Percentiles rank a stretch among this genome's conserved stretches.
Evolutionary conservation across 257 asterid genomes (phyloP).

Genomic region (Nyctanthes arbortristis): DNA sequence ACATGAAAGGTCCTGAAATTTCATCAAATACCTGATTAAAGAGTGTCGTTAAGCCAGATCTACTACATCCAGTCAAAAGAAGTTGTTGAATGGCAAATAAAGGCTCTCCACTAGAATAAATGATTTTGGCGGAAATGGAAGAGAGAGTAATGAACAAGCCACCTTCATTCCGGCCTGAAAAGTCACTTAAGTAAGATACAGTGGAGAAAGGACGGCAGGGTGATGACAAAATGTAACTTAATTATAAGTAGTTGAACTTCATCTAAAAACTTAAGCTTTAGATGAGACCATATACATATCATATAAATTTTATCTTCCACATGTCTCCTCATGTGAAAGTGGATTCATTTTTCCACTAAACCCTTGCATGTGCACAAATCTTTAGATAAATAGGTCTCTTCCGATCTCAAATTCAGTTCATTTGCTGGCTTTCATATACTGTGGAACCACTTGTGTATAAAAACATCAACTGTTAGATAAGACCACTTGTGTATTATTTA

Average conservation of each 20-base stretch:
- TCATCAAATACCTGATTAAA: slow-evolving; percentile 18
- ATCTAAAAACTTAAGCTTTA: too few relatives aligned
- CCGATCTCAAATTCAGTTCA: too few relatives aligned
- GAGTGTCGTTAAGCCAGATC: slow-evolving; percentile 30
- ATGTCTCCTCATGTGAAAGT: too few relatives aligned
- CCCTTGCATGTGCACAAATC: too few relatives aligned
- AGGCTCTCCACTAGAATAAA: slow-evolving; percentile 44
- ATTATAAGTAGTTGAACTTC: background rate
- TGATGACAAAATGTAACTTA: slow-evolving; percentile 5
- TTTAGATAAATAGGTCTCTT: too few relatives aligned
- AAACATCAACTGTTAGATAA: too few relatives aligned
- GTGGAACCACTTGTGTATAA: too few relatives aligned
- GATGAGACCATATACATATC: too few relatives aligned
- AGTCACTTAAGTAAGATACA: slow-evolving; percentile 12
- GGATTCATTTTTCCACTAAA: too few relatives aligned
- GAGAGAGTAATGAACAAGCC: slow-evolving; percentile 65
- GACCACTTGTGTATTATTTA: too few relatives aligned
- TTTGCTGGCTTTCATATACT: too few relatives aligned
- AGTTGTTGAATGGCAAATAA: slow-evolving; percentile 14
- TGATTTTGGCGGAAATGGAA: slow-evolving; percentile 60
- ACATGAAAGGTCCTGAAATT: background rate
- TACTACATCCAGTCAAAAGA: slow-evolving; percentile 26
- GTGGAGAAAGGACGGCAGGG: background rate
- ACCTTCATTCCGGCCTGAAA: slow-evolving; percentile 69
- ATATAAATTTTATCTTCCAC: too few relatives aligned